Percentiles rank a stretch among this genome's conserved stretches.
Conservation (phyloP, 2,329 filamentous ascomycete species). For the Immersiporthe knoxdaviesiana region DNA sequence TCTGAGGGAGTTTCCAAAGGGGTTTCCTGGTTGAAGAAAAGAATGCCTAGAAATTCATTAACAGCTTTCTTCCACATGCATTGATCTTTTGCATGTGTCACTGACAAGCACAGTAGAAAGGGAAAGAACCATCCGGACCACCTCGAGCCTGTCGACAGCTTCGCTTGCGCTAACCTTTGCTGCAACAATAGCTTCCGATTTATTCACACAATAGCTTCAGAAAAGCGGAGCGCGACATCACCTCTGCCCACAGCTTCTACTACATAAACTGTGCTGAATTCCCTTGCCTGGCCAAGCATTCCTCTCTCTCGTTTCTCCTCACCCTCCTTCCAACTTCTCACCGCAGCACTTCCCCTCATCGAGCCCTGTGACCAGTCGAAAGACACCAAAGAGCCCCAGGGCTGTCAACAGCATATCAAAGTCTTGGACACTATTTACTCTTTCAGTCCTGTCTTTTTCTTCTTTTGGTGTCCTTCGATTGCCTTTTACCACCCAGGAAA, state of each 20-base stretch:
- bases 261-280: not conserved
- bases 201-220: not conserved
- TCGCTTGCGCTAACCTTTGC: not conserved
- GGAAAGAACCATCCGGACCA: not conserved
- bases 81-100: no score
- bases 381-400: not conserved
- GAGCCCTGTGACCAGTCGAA: not conserved
- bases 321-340: not conserved
- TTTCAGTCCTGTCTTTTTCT: no score
- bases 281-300: not conserved
- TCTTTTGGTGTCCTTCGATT: not conserved
- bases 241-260: not conserved
- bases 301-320: not conserved
- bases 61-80: no score
- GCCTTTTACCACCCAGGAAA: no score
- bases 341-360: not conserved
- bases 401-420: not conserved
- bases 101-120: no score
- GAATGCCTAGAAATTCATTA: no score
- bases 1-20: no score
- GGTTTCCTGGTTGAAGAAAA: no score
- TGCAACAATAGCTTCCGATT: not conserved
- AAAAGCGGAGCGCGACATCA: not conserved
- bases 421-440: not conserved
- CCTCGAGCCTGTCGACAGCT: fast-evolving